Percentiles rank a stretch among this genome's conserved stretches.
Evolutionary conservation across 345 rosid genomes (phyloP).

Genomic region (Salix exigua): DNA sequence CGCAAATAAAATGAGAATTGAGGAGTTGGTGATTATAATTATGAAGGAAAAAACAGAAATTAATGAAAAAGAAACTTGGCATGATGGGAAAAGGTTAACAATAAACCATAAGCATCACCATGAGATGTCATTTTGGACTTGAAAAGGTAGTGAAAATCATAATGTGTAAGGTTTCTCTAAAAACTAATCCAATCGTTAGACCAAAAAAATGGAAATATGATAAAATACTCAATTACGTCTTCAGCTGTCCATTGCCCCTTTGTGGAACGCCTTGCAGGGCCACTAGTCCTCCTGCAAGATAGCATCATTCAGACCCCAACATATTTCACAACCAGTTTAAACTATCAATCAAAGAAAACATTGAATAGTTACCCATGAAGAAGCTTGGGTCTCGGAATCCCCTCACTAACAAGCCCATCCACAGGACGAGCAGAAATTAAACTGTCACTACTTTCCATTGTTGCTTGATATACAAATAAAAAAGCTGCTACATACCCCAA

Average conservation of each 20-base stretch:
- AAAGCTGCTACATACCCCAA: conserved; percentile 36
- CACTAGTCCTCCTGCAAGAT: conserved; percentile 73
- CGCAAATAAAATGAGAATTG: neutral
- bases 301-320: neutral
- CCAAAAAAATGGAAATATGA: neutral
- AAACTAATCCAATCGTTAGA: neutral
- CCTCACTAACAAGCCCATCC: conserved; percentile 52
- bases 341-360: neutral
- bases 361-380: conserved; percentile 63
- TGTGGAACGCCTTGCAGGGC: conserved; percentile 95
- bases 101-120: neutral
- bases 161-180: neutral
- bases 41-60: neutral
- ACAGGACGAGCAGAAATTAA: conserved; percentile 53
- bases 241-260: conserved; percentile 99
- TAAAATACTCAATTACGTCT: conserved; percentile 48
- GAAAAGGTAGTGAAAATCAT: neutral
- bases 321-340: neutral
- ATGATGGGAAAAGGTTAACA: neutral
- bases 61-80: neutral
- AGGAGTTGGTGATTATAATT: neutral
- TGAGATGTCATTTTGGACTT: neutral
- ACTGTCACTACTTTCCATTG: conserved; percentile 79
- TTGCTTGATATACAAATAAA: conserved; percentile 37
- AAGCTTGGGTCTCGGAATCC: conserved; percentile 47